Conservation (phyloP, 805 yeast genomes). For the Metschnikowia continentalis region DNA sequence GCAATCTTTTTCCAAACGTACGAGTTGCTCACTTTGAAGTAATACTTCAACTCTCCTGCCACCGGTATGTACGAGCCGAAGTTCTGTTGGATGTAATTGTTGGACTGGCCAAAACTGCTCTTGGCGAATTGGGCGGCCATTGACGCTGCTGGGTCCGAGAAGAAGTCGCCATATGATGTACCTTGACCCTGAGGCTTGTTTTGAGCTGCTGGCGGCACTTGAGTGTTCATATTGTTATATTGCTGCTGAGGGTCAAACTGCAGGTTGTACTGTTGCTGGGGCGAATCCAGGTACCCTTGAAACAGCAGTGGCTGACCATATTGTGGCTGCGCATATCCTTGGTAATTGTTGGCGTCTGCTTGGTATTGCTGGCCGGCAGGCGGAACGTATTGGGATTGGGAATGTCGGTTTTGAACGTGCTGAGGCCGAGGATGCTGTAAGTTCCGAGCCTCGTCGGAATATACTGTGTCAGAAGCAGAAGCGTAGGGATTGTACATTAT, state of each 20-base stretch:
- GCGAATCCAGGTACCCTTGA: conserved; percentile 6
- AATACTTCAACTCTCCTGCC: conserved; percentile 64
- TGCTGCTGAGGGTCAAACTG: conserved; percentile 15
- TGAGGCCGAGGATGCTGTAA: conserved; percentile 21
- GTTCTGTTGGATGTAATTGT: conserved; percentile 73
- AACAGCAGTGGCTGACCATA: conserved; percentile 18
- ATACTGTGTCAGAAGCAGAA: conserved; percentile 17
- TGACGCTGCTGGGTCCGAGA: conserved; percentile 75
- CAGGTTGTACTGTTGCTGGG: conserved; percentile 23
- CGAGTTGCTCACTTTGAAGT: conserved; percentile 86
- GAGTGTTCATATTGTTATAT: background rate
- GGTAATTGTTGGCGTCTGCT: conserved; percentile 2
- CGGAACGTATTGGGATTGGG: background rate
- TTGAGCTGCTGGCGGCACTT: conserved; percentile 14
- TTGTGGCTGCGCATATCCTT: conserved; percentile 12
- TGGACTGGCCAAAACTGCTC: conserved; percentile 76
- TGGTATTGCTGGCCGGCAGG: background rate
- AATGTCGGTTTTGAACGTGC: conserved; percentile 8
- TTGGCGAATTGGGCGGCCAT: conserved; percentile 88
- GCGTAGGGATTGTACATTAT: conserved; percentile 41
- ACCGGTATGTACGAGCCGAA: conserved; percentile 48
- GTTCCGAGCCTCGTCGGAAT: conserved; percentile 9
- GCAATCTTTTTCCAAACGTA: conserved; percentile 74
- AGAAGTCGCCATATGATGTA: conserved; percentile 36
- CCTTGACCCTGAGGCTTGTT: conserved; percentile 18